Base-by-base conservation (phyloP, 345 rosid genomes). In the Kernera saxatilis region DNA sequence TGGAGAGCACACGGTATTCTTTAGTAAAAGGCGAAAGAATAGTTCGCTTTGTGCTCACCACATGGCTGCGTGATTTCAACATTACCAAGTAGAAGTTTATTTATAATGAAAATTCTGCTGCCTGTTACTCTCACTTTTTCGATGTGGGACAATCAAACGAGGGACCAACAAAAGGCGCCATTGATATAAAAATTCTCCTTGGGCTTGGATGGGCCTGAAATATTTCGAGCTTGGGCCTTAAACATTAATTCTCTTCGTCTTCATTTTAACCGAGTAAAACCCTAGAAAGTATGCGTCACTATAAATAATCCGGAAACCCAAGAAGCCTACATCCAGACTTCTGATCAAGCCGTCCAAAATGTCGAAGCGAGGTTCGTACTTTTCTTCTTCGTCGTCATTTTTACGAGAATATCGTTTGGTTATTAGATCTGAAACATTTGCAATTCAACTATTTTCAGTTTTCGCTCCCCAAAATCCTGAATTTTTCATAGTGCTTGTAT, bases 311-410 rank as follows among this genome's bases (percentile, higher is more conserved):
- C 41, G 12, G 0, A 72, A 84, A 72, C 77, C 80, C 84, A 59
- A 64, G 35, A 8, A 0, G 2, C 15, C 0, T 1, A 1, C 0
- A 3, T 0, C 7, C 53, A n/a, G 59, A 3, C 50, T 55, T 39
- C 48, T 35, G n/a, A 64, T 61, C 13, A 54, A 49, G 87, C 83
- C 40, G 84, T 30, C 85, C 17, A 85, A 81, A 44, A 89, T 92
- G 98, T 92, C 96, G 88, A 92, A 92, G 86, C 89, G 98, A 87
- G 94, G 96, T 87, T 74, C 14, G 13, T 43, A 67, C 8, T 21
- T 9, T 25, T 19, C 52, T 29, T 43, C 3, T 39, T 23, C n/a
- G 2, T 11, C 26, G 8, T 26, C 36, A n/a, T n/a, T n/a, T n/a
- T n/a, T n/a, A n/a, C n/a, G n/a, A n/a, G n/a, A n/a, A n/a, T n/a